Conservation (phyloP, 176 grass and related monocot genomes). For the Eragrostis nindensis region DNA sequence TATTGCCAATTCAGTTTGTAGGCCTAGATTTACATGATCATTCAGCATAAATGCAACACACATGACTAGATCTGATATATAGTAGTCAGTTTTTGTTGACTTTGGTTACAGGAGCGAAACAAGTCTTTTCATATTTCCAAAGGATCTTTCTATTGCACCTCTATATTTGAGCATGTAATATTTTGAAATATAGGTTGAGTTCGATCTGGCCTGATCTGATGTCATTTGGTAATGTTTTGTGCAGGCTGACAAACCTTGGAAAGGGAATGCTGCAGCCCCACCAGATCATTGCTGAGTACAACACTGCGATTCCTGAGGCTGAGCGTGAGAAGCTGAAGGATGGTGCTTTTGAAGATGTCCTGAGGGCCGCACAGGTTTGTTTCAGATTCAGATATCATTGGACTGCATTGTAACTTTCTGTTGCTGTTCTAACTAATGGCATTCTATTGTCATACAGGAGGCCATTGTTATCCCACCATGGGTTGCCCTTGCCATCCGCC, state of each 20-base stretch:
- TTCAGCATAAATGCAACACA: background rate
- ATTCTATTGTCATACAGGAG: constrained; percentile 53
- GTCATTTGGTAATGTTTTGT: background rate
- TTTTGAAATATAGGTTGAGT: background rate
- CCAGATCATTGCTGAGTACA: constrained; percentile 91
- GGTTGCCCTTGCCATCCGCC: constrained; percentile 92
- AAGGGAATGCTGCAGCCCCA: constrained; percentile 96
- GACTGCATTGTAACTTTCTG: background rate
- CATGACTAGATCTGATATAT: constrained; percentile 17
- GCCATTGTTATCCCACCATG: constrained; percentile 84
- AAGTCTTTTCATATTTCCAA: background rate
- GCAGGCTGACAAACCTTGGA: constrained; percentile 79
- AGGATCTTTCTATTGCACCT: background rate
- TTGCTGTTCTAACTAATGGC: background rate
- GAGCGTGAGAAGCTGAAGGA: constrained; percentile 95
- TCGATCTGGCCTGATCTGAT: constrained; percentile 15
- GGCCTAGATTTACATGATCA: constrained; percentile 26
- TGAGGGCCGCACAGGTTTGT: constrained; percentile 79
- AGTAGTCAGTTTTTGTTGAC: background rate
- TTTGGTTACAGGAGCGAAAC: background rate
- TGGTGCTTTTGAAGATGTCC: constrained; percentile 89
- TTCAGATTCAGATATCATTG: constrained; percentile 12
- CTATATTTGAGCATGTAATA: background rate
- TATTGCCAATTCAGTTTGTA: background rate
- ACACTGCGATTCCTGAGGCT: constrained; percentile 66